Percentiles rank a stretch among this genome's conserved stretches.
These are phyloP conservation scores for Ascocoryne sarcoides DNA, from an alignment of 2,329 filamentous ascomycete species.

Conservation along the genomic window DNA sequence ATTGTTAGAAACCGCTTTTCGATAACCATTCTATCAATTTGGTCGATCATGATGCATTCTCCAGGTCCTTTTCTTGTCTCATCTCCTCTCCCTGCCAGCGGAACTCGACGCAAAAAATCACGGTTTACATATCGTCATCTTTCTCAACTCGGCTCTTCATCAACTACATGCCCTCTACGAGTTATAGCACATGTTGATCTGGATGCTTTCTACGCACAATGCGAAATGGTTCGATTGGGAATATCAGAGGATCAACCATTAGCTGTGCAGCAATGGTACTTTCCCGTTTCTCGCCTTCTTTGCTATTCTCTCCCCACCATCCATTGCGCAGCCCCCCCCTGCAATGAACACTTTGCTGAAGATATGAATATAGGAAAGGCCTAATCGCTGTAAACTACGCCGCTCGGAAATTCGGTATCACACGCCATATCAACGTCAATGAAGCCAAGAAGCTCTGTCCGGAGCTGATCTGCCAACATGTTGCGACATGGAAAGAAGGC, in stretches of 20 bases:
- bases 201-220: conserved; percentile 96
- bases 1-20: no score
- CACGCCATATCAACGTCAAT: conserved; percentile 64
- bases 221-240: conserved; percentile 81
- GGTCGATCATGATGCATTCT: no score
- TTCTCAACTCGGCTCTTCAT: conserved; percentile 62
- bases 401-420: conserved; percentile 71
- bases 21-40: no score
- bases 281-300: background rate
- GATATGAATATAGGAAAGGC: conserved; percentile 54
- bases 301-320: no score
- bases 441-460: conserved; percentile 87
- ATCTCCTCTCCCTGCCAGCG: conserved; percentile 32
- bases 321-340: no score
- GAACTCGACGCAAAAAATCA: conserved; percentile 39
- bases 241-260: conserved; percentile 68
- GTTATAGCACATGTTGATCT: conserved; percentile 89
- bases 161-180: conserved; percentile 66
- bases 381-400: conserved; percentile 96
- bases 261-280: conserved; percentile 84
- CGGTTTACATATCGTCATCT: conserved; percentile 81
- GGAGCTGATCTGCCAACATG: conserved; percentile 77
- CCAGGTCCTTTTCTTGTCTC: conserved; percentile 38
- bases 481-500: conserved; percentile 89
- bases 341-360: background rate